Evolutionary conservation across 768 basidiomycete species (phyloP).

Genomic region (Psilocybe azurescens): DNA sequence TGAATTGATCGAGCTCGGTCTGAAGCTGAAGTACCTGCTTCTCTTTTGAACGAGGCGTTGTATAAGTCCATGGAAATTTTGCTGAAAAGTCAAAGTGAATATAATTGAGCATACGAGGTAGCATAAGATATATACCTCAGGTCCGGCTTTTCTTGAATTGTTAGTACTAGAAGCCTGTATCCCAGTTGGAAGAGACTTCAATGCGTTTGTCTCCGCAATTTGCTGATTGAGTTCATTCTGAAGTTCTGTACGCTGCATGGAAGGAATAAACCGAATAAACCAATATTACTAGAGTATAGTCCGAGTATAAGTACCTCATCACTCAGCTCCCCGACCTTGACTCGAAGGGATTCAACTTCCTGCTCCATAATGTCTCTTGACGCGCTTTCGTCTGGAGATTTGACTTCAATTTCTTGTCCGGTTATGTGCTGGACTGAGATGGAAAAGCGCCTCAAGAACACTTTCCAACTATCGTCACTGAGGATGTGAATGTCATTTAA

Average conservation of each 20-base stretch:
- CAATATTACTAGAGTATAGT: not conserved
- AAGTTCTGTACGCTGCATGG: slow-evolving; percentile 52
- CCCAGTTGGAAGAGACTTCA: slow-evolving; percentile 56
- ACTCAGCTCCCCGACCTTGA: slow-evolving; percentile 64
- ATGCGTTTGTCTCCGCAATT: slow-evolving; percentile 69
- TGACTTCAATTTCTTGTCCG: slow-evolving; percentile 64
- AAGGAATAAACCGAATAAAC: slow-evolving; percentile 1
- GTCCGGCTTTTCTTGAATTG: slow-evolving; percentile 50
- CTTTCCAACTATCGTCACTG: slow-evolving; percentile 71
- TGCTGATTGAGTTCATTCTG: slow-evolving; percentile 63
- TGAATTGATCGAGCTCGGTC: slow-evolving; percentile 69
- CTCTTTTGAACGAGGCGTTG: slow-evolving; percentile 83
- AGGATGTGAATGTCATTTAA: slow-evolving; percentile 18
- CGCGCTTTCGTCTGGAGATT: slow-evolving; percentile 40
- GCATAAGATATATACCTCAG: slow-evolving; percentile 52
- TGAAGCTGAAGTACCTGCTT: slow-evolving; percentile 80
- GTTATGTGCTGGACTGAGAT: slow-evolving; percentile 70
- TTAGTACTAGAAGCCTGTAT: slow-evolving; percentile 43
- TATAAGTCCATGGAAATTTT: slow-evolving; percentile 76
- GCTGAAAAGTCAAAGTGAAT: slow-evolving; percentile 15
- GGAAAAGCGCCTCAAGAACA: slow-evolving; percentile 64
- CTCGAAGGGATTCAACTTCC: slow-evolving; percentile 64
- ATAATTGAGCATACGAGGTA: not conserved
- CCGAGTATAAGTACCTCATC: slow-evolving; percentile 56
- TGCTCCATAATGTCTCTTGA: slow-evolving; percentile 53